Evolutionary conservation across 2,329 filamentous ascomycete species (phyloP), one percentile per base, ranked within the genome.

Genomic region (Coniella lustricola): DNA sequence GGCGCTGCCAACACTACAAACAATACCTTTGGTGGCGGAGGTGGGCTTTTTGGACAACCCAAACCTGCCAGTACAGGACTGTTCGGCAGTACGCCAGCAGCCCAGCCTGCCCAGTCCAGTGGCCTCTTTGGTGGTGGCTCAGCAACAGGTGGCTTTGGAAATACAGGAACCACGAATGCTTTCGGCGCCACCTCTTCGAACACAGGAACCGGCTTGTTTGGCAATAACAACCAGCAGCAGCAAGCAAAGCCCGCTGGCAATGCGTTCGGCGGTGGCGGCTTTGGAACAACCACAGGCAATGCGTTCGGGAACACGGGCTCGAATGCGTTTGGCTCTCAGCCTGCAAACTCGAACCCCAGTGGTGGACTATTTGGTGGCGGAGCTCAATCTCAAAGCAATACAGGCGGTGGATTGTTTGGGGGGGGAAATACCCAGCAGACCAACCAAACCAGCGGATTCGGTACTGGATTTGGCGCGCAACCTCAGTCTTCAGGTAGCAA

Each of bases 1-100:
- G 68, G 68, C 22, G 75, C 71, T 52, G 66, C 72, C 8, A 59
- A 54, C 35, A 65, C 64, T 12, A 62, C 40, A 17, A 55, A 34
- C 31, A 47, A 36, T 69, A 20, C 69, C 37, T 22, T 67, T 43
- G 63, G 38, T 7, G 52, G 51, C 29, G 52, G 49, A 22, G 52
- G 49, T 16, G 52, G 66, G 18, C 61, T 62, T 1, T 73, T 73
- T 49, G 70, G 65, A 7, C 57, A 65, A 33, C 41, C 63, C 53
- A 62, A 67, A 57, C 53, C 52, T 16, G 48, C 57, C 7, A 46
- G 54, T 3, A 50, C 51, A 20, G 55, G 56, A 13, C 59, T 61
- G 17, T 57, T 60, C 44, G 59, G 60, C 38, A 59, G 61, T n/a
- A 70, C 69, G 10, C 51, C 49, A 3, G 48, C 58, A 7, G 41